Evolutionary conservation across 1,284 basidiomycete species (phyloP).

Genomic region (Apiotrichum siamense): DNA sequence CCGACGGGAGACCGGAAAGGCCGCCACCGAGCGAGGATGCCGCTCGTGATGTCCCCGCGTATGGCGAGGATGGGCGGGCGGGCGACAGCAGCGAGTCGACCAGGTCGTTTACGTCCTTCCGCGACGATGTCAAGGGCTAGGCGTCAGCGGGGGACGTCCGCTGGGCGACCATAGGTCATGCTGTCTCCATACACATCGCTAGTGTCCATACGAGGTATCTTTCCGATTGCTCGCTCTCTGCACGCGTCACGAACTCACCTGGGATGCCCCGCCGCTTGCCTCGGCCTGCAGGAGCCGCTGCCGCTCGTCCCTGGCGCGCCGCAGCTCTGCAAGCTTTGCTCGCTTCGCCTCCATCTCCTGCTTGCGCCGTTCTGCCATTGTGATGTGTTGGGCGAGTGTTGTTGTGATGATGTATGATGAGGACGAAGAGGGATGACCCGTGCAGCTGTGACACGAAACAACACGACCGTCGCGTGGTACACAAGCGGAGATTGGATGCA

Average conservation of each 20-base stretch:
- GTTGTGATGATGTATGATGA: neutral
- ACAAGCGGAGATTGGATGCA: too few relatives aligned
- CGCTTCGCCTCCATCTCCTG: conserved; percentile 89
- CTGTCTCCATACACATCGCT: too few relatives aligned
- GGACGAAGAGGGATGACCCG: neutral
- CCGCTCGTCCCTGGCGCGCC: conserved; percentile 44
- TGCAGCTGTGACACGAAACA: neutral
- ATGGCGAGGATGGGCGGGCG: conserved; percentile 13
- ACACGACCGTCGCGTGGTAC: too few relatives aligned
- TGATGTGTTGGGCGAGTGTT: neutral
- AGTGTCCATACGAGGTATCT: too few relatives aligned
- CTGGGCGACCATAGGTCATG: too few relatives aligned
- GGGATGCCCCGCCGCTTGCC: conserved; percentile 4
- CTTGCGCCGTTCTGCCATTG: conserved; percentile 51
- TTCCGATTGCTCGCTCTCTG: too few relatives aligned
- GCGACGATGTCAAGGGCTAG: conserved; percentile 19
- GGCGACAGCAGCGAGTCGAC: conserved; percentile 57
- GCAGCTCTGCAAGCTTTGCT: conserved; percentile 70
- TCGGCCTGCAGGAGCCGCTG: conserved; percentile 30
- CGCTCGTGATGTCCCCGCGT: neutral
- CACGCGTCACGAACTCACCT: neutral
- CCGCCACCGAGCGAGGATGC: neutral
- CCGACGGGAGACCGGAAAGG: neutral
- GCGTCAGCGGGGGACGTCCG: neutral
- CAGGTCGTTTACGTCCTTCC: conserved; percentile 62